Base-by-base conservation (phyloP, 2,329 filamentous ascomycete species). In the Xylaria multiplex region DNA sequence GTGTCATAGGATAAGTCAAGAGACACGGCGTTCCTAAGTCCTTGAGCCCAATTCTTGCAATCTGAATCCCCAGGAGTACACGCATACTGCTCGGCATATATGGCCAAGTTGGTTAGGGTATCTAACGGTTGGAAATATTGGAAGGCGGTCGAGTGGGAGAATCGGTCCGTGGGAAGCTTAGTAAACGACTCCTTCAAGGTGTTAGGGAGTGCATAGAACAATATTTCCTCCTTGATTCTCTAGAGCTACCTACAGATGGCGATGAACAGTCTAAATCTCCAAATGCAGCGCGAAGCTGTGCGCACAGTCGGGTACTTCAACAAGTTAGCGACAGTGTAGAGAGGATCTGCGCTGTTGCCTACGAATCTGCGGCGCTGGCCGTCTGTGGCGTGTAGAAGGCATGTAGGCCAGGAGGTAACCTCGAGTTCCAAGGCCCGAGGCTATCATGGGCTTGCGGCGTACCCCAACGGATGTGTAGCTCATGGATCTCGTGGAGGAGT, bases 381-480 rank as follows among this genome's bases (percentile, higher is more conserved):
- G 69, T 69, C 8, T 72, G 76, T 0, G 91, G 91, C 0, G 90
- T 91, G 76, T 90, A 93, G 73, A 91, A 91, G 30, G 93, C 82
- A 81, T 97, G 93, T 24, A 98, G 81, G 2, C 95, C 95, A 0
- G 94, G 90, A 1, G 93, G 89, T 14, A 93, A 79, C 65, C 91
- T 87, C 58, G 93, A 93, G 49, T 87, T 82, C 73, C 96, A 90
- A 1, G 94, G 94, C 45, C 89, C 84, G 50, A 90, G 81, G 1
- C 86, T 81, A 45, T 86, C 81, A 76, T 90, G 90, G 1, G 83
- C 73, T 6, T 75, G 73, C 2, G 87, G 81, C 14, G 88, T 87
- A n/a, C 87, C 85, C 92, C 93, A 97, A 76, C 91, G 88, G 65
- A 97, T 81, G 77, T 95, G 91, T 48, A 97, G 80, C 77, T 93